These are phyloP conservation scores for Conticribra guillardii DNA, from an alignment of 108 stramenopile genomes.

Conservation along the genomic window DNA sequence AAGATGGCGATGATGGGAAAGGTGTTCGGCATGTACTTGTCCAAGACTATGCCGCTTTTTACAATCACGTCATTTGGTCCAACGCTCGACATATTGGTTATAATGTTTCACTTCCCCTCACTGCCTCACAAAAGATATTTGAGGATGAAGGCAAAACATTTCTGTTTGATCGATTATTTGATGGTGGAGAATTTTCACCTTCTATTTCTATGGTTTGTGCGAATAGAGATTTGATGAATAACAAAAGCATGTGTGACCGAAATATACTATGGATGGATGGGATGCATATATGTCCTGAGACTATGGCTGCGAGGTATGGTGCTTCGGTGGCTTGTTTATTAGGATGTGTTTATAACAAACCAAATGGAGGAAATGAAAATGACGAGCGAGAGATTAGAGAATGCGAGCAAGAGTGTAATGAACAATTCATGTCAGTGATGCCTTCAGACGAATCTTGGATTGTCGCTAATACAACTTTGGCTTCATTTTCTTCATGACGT, in stretches of 20 bases:
- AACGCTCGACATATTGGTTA: slow-evolving; percentile 44
- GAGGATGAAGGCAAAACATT: slow-evolving; percentile 26
- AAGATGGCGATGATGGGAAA: not conserved
- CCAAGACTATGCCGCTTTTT: slow-evolving; percentile 34
- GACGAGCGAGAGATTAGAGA: slow-evolving; percentile 10
- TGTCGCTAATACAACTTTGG: not conserved
- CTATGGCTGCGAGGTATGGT: slow-evolving; percentile 23
- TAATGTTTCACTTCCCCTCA: slow-evolving; percentile 17
- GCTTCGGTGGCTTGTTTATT: slow-evolving; percentile 34
- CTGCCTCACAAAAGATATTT: slow-evolving; percentile 20
- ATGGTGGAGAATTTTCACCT: slow-evolving; percentile 17
- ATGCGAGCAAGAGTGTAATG: slow-evolving; percentile 36
- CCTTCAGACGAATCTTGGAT: slow-evolving; percentile 33
- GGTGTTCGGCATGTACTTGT: slow-evolving; percentile 33
- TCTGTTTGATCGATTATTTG: slow-evolving; percentile 35
- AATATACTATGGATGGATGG: slow-evolving; percentile 15
- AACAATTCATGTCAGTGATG: slow-evolving; percentile 33
- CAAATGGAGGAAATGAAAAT: not conserved
- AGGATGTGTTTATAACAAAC: slow-evolving; percentile 34
- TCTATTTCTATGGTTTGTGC: slow-evolving; percentile 46
- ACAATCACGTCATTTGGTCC: slow-evolving; percentile 36
- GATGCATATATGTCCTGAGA: slow-evolving; percentile 35
- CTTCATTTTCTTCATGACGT: not conserved
- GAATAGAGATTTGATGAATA: not conserved
- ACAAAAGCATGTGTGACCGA: not conserved